These are phyloP conservation scores for Venturiaceae sp. DNA, from an alignment of 2,329 filamentous ascomycete species.

Conservation along the genomic window DNA sequence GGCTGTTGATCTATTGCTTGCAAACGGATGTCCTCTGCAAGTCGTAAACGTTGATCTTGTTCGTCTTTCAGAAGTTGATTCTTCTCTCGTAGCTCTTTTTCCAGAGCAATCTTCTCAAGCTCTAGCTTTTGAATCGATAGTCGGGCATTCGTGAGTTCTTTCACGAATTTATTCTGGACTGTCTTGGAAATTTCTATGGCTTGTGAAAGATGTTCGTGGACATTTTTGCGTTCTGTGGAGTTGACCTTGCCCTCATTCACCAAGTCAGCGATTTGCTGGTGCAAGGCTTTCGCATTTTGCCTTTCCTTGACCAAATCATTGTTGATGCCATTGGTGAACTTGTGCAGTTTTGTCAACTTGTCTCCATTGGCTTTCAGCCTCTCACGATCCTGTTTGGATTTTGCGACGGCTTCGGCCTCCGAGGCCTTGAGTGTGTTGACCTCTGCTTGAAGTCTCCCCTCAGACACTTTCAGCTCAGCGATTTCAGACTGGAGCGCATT, in stretches of 20 bases:
- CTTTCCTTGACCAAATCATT: constrained; percentile 1
- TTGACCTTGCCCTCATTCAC: neutral
- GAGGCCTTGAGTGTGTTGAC: neutral
- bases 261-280: neutral
- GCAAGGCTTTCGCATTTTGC: neutral
- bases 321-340: neutral
- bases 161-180: neutral
- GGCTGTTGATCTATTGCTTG: neutral
- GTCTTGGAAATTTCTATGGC: neutral
- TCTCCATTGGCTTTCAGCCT: neutral
- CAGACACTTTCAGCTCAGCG: neutral
- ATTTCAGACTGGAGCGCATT: neutral
- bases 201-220: neutral
- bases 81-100: neutral
- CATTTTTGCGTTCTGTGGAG: neutral
- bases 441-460: neutral
- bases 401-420: neutral
- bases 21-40: neutral
- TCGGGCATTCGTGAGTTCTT: neutral
- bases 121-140: neutral
- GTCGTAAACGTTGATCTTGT: neutral
- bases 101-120: neutral
- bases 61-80: neutral
- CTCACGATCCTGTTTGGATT: neutral
- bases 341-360: neutral